Conservation (phyloP, 2,329 filamentous ascomycete genomes). For the Diatrype stigma region DNA sequence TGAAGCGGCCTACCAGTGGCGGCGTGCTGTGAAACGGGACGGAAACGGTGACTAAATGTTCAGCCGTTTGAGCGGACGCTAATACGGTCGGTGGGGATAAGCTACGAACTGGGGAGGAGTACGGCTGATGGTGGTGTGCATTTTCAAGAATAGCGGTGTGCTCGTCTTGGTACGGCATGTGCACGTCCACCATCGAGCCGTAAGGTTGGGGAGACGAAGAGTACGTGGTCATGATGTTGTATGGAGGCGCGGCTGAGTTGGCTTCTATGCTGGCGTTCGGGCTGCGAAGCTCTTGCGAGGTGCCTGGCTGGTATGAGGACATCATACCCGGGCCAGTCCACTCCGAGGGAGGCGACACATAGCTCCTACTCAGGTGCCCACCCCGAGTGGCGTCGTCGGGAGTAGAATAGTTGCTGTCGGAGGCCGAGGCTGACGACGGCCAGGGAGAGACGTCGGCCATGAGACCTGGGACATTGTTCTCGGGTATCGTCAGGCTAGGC, state of each 20-base stretch:
- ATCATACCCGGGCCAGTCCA: slow-evolving; percentile 12
- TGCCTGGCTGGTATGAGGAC: slow-evolving; percentile 8
- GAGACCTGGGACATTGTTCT: slow-evolving; percentile 27
- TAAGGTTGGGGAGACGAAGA: slow-evolving; percentile 30
- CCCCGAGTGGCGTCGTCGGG: slow-evolving; percentile 33
- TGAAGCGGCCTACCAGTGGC: slow-evolving; percentile 36
- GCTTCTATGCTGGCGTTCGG: slow-evolving; percentile 20
- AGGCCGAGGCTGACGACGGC: slow-evolving; percentile 41
- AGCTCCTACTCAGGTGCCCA: slow-evolving; percentile 12
- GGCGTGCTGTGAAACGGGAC: slow-evolving; percentile 35
- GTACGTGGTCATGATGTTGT: slow-evolving; percentile 23
- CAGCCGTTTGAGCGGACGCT: slow-evolving; percentile 41
- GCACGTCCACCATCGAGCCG: slow-evolving; percentile 30
- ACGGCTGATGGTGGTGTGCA: slow-evolving; percentile 31
- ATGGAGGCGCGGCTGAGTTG: slow-evolving; percentile 21
- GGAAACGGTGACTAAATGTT: slow-evolving; percentile 44
- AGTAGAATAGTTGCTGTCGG: slow-evolving; percentile 45
- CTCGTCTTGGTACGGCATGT: slow-evolving; percentile 34
- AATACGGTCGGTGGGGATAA: slow-evolving; percentile 42
- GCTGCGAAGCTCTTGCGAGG: slow-evolving; percentile 15
- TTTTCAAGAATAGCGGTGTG: slow-evolving; percentile 28
- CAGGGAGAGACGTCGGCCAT: slow-evolving; percentile 35
- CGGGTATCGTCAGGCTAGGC: slow-evolving; percentile 29
- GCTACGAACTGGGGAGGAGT: slow-evolving; percentile 44
- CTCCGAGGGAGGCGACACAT: slow-evolving; percentile 22